These are phyloP conservation scores for Penicillium silybi DNA, from an alignment of 495 filamentous ascomycete species.

Conservation along the genomic window DNA sequence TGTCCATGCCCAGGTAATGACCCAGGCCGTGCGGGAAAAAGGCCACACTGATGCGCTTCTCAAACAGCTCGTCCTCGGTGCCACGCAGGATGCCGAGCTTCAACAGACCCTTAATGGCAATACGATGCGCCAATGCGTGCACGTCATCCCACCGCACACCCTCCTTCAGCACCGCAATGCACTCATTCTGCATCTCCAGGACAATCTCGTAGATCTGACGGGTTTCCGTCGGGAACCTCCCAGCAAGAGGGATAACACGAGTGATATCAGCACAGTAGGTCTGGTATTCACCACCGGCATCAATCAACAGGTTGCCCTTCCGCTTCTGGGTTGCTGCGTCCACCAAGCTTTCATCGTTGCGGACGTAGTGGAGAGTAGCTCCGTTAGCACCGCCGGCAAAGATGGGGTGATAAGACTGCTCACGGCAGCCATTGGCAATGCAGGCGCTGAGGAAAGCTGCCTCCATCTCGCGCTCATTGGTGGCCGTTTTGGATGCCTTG, in stretches of 20 bases:
- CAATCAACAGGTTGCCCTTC: slow-evolving; percentile 73
- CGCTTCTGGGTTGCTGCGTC: slow-evolving; percentile 40
- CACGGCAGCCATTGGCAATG: slow-evolving; percentile 65
- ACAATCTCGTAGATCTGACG: slow-evolving; percentile 82
- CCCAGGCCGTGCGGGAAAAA: slow-evolving; percentile 93
- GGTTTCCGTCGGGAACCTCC: slow-evolving; percentile 69
- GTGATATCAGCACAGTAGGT: slow-evolving; percentile 89
- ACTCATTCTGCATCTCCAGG: slow-evolving; percentile 75
- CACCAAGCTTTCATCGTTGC: slow-evolving; percentile 63
- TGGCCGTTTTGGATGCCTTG: slow-evolving; percentile 56
- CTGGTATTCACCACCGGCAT: slow-evolving; percentile 76
- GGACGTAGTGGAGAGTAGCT: slow-evolving; percentile 83
- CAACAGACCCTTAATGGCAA: slow-evolving; percentile 77
- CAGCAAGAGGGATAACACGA: slow-evolving; percentile 78
- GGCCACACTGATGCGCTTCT: slow-evolving; percentile 69
- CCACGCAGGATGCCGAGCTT: slow-evolving; percentile 71
- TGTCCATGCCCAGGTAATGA: slow-evolving; percentile 92
- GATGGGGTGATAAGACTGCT: slow-evolving; percentile 84
- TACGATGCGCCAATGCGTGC: slow-evolving; percentile 70
- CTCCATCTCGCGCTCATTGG: slow-evolving; percentile 80
- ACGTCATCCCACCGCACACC: slow-evolving; percentile 83
- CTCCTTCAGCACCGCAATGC: slow-evolving; percentile 68
- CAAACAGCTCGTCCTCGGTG: slow-evolving; percentile 65
- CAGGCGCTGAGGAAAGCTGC: slow-evolving; percentile 72
- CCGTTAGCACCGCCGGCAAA: slow-evolving; percentile 72